These are phyloP conservation scores for Heterotrichella gracilis DNA, from an alignment of 352 stramenopile genomes.

Conservation along the genomic window DNA sequence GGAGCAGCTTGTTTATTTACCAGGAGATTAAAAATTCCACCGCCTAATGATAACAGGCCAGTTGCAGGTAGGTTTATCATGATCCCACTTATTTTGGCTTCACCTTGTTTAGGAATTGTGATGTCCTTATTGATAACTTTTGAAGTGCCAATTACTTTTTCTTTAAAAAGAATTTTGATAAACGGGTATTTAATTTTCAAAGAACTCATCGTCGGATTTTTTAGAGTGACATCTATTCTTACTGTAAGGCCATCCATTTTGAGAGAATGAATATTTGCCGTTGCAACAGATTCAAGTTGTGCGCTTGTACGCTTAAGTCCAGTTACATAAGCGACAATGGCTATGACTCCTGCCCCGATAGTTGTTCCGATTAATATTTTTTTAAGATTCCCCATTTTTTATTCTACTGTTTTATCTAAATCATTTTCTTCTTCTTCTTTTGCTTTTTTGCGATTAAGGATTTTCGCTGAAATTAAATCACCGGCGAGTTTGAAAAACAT, in stretches of 20 bases:
- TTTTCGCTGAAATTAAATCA: background rate
- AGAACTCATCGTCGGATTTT: background rate
- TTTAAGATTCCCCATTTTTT: background rate
- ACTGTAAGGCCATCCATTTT: background rate
- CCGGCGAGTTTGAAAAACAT: background rate
- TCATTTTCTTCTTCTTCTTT: background rate
- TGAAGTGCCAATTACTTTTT: background rate
- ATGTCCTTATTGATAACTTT: too few species aligned
- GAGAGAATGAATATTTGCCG: background rate
- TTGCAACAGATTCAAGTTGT: background rate
- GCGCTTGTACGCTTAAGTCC: background rate
- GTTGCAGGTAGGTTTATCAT: too few species aligned
- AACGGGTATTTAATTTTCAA: background rate
- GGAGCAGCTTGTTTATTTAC: background rate
- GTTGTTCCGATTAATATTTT: background rate
- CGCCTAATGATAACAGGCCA: too few species aligned
- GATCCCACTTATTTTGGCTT: too few species aligned
- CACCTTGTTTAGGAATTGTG: too few species aligned
- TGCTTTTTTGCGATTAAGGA: background rate
- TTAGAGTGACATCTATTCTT: background rate
- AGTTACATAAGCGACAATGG: background rate
- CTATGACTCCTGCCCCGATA: background rate
- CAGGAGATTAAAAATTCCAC: background rate
- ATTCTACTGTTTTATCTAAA: too few species aligned
- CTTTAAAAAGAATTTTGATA: background rate